Percentiles rank a stretch among this genome's conserved stretches.
Evolutionary conservation across 805 yeast species (phyloP).

Genomic region (Lipomyces mesembrius): DNA sequence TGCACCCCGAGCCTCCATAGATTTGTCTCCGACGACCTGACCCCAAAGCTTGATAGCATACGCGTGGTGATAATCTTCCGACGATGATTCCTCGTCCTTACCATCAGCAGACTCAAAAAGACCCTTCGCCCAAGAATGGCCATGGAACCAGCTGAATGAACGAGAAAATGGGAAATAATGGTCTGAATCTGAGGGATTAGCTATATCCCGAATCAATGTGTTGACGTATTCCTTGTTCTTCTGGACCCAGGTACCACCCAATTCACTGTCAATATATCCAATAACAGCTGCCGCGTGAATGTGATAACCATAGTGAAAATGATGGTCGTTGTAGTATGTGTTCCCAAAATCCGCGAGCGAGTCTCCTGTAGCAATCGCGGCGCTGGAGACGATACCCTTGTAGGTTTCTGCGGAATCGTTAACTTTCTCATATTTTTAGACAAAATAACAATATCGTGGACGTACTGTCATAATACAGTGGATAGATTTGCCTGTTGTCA

Average conservation of each 20-base stretch:
- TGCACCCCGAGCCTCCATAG: conserved; percentile 60
- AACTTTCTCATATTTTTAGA: not conserved
- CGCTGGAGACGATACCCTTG: conserved; percentile 63
- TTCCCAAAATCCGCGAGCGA: conserved; percentile 72
- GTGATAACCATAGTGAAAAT: conserved; percentile 84
- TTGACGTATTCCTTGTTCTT: conserved; percentile 61
- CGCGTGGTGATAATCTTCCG: conserved; percentile 72
- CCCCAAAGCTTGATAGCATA: conserved; percentile 78
- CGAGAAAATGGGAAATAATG: conserved; percentile 71
- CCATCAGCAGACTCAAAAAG: conserved; percentile 67
- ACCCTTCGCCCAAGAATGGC: conserved; percentile 80
- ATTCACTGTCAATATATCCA: conserved; percentile 62
- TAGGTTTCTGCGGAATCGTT: conserved; percentile 22
- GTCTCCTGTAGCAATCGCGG: conserved; percentile 41
- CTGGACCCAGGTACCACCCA: conserved; percentile 59
- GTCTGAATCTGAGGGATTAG: conserved; percentile 57
- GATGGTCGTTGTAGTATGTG: conserved; percentile 82
- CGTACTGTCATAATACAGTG: conserved; percentile 75
- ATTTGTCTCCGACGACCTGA: conserved; percentile 55
- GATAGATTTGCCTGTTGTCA: conserved; percentile 67
- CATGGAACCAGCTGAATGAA: conserved; percentile 70
- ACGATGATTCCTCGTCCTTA: conserved; percentile 69
- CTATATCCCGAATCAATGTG: conserved; percentile 65
- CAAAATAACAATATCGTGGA: conserved; percentile 53
- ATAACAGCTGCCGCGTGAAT: conserved; percentile 82